Evolutionary conservation across 768 basidiomycete species (phyloP).

Genomic region (Termitomyces sp.): DNA sequence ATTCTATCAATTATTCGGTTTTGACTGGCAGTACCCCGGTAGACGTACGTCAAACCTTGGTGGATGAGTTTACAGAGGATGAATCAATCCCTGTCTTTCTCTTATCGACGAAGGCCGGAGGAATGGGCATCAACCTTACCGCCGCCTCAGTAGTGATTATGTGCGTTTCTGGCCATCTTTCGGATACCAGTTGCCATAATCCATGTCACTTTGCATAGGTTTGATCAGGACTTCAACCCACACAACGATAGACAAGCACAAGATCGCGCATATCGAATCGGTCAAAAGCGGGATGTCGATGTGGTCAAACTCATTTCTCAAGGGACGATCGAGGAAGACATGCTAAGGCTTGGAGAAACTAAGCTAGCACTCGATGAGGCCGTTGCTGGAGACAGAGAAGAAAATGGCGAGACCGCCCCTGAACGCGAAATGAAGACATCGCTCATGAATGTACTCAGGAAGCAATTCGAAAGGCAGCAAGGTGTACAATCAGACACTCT

Average conservation of each 20-base stretch:
- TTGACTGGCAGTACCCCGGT: slow-evolving; percentile 94
- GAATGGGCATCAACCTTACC: slow-evolving; percentile 95
- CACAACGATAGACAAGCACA: slow-evolving; percentile 98
- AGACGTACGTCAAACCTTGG: slow-evolving; percentile 87
- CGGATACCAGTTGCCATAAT: not conserved
- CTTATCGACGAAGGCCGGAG: slow-evolving; percentile 89
- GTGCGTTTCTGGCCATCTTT: slow-evolving; percentile 35
- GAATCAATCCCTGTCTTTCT: slow-evolving; percentile 85
- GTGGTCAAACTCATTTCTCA: slow-evolving; percentile 91
- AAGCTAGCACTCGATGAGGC: slow-evolving; percentile 93
- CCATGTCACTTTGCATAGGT: slow-evolving; percentile 42
- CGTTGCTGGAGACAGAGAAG: slow-evolving; percentile 78
- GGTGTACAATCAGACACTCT: slow-evolving; percentile 11
- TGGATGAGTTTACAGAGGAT: slow-evolving; percentile 94
- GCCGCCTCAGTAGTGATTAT: slow-evolving; percentile 95
- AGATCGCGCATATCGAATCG: slow-evolving; percentile 96
- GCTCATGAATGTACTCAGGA: slow-evolving; percentile 78
- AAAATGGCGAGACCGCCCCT: slow-evolving; percentile 57
- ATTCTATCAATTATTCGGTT: slow-evolving; percentile 70
- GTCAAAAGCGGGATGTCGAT: slow-evolving; percentile 90
- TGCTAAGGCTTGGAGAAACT: slow-evolving; percentile 83
- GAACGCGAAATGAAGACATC: slow-evolving; percentile 85
- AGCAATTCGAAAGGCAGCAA: slow-evolving; percentile 71
- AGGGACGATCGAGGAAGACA: slow-evolving; percentile 96
- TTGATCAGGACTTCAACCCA: slow-evolving; percentile 97